phyloP scores from a whole-genome alignment of 805 yeast genomes.

The Ogataea degrootiae region DNA sequence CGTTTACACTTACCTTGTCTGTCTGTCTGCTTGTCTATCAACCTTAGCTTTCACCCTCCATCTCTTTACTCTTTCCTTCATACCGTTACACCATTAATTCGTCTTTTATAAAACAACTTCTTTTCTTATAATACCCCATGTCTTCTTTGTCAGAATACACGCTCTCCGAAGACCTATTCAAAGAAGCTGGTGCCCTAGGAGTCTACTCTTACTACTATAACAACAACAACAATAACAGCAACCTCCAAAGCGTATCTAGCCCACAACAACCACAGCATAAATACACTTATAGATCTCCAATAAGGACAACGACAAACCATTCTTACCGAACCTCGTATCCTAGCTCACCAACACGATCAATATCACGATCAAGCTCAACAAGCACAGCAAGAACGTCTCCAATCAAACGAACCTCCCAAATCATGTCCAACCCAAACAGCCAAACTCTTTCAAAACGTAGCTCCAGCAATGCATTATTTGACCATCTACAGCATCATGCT shows the following conservation, averaged over 20 bases:
- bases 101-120: not conserved
- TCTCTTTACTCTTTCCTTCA: no score
- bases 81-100: not conserved
- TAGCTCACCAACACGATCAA: no score
- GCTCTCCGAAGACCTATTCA: conserved; percentile 5
- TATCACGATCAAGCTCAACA: not conserved
- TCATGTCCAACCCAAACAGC: not conserved
- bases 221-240: conserved; percentile 6
- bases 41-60: no score
- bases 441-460: not conserved
- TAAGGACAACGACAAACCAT: not conserved
- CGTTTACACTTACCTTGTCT: no score
- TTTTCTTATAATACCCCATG: not conserved
- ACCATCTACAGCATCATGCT: not conserved
- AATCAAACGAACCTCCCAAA: not conserved
- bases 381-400: not conserved
- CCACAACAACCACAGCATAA: not conserved
- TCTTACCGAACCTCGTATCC: not conserved
- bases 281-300: not conserved
- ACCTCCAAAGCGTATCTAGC: not conserved
- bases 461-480: not conserved
- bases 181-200: conserved; percentile 27
- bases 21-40: no score
- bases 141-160: conserved; percentile 1
- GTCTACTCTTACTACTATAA: conserved; percentile 25